Evolutionary conservation across 495 filamentous ascomycete species (phyloP).

Genomic region (Evernia prunastri): DNA sequence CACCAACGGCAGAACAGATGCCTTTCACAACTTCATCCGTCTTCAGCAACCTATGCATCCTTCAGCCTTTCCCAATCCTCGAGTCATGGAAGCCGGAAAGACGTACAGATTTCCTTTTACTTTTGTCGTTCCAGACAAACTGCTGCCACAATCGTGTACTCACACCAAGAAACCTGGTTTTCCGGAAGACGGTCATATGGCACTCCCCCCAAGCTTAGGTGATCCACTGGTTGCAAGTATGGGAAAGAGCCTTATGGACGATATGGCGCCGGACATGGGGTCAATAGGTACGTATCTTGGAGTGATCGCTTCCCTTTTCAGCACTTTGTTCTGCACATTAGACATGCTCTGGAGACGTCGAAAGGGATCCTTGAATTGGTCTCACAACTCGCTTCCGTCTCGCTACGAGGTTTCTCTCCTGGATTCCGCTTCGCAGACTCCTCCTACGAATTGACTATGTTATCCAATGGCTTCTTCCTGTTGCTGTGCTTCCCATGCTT

Average conservation of each 20-base stretch:
- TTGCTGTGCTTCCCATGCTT: neutral
- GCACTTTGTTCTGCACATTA: neutral
- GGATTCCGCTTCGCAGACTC: neutral
- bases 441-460: neutral
- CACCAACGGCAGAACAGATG: slow-evolving; percentile 45
- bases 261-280: slow-evolving; percentile 77
- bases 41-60: slow-evolving; percentile 73
- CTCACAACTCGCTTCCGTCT: neutral
- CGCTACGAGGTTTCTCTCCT: neutral
- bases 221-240: slow-evolving; percentile 51
- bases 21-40: slow-evolving; percentile 64
- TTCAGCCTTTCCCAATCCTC: slow-evolving; percentile 59
- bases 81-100: slow-evolving; percentile 58
- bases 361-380: neutral
- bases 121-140: slow-evolving; percentile 74
- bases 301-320: neutral
- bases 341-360: neutral
- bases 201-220: slow-evolving; percentile 76
- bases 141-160: slow-evolving; percentile 56
- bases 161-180: slow-evolving; percentile 51
- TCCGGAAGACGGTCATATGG: slow-evolving; percentile 64
- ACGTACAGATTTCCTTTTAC: slow-evolving; percentile 75
- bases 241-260: slow-evolving; percentile 55
- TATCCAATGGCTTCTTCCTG: neutral
- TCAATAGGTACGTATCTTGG: slow-evolving; percentile 38